Percentiles rank a stretch among this genome's conserved stretches.
phyloP scores from a whole-genome alignment of 306 rosid genomes.

The Rosa persica region DNA sequence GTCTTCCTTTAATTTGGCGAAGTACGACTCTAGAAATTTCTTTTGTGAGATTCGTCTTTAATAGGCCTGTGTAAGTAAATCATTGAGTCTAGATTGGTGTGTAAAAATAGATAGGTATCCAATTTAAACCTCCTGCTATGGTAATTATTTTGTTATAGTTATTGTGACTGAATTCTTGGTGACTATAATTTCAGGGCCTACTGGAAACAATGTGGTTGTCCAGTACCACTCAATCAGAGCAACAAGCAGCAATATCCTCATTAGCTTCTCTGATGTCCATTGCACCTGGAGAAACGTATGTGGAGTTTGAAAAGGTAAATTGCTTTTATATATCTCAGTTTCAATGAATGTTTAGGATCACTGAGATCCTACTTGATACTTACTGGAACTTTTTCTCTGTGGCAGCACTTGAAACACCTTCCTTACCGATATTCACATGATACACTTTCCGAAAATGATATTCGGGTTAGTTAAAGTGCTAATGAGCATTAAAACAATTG shows the following conservation, averaged over 20 bases:
- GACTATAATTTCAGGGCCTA: conserved; percentile 52
- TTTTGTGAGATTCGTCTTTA: not conserved
- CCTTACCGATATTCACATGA: conserved; percentile 66
- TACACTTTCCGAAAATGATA: conserved; percentile 73
- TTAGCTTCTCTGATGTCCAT: conserved; percentile 79
- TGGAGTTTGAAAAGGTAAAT: conserved; percentile 75
- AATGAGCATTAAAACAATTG: not conserved
- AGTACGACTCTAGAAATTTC: not conserved
- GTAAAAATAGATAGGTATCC: not conserved
- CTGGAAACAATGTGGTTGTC: conserved; percentile 72
- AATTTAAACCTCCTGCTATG: not conserved
- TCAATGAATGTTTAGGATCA: conserved; percentile 10
- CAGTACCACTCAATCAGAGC: conserved; percentile 58
- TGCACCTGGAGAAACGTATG: conserved; percentile 71
- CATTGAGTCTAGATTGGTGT: not conserved
- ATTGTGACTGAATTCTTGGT: not conserved
- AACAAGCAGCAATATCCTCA: conserved; percentile 66
- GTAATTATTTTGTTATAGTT: not conserved
- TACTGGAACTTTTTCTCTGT: conserved; percentile 36
- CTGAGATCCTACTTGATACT: conserved; percentile 15
- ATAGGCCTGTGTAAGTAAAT: not conserved
- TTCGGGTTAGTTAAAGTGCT: conserved; percentile 53
- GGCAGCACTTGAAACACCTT: conserved; percentile 72
- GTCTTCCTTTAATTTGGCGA: not conserved
- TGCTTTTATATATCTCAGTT: conserved; percentile 21